Percentiles rank a stretch among this genome's conserved stretches.
phyloP scores from a whole-genome alignment of 768 basidiomycete genomes.

The Psilocybe sp. region DNA sequence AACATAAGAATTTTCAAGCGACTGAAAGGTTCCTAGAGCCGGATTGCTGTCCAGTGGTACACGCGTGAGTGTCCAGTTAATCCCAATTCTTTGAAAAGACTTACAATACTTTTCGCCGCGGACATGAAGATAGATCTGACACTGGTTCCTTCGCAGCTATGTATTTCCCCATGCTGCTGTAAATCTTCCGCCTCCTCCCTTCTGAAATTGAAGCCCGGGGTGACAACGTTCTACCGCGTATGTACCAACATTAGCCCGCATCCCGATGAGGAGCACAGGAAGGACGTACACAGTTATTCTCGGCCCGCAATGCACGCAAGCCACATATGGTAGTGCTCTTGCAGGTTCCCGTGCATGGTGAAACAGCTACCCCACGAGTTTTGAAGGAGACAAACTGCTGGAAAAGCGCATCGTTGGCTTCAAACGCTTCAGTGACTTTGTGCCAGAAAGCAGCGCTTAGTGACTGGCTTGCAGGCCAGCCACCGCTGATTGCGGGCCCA shows the following conservation, averaged over 20 bases:
- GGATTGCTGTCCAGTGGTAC: too few relatives aligned
- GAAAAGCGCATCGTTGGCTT: conserved; percentile 43
- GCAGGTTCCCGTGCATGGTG: conserved; percentile 19
- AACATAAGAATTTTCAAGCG: too few relatives aligned
- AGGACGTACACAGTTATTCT: conserved; percentile 23
- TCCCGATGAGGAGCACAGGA: neutral
- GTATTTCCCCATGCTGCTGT: conserved; percentile 10
- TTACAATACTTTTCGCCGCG: too few relatives aligned
- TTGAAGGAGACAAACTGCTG: conserved; percentile 36
- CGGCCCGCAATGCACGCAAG: conserved; percentile 20
- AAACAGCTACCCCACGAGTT: conserved; percentile 15
- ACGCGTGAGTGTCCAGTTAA: too few relatives aligned
- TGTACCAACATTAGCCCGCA: neutral
- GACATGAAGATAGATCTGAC: conserved; percentile 22
- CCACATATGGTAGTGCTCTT: conserved; percentile 21
- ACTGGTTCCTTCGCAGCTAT: conserved; percentile 29
- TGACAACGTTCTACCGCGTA: conserved; percentile 10
- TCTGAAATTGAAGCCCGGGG: conserved; percentile 23
- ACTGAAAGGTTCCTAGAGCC: too few relatives aligned
- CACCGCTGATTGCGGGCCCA: conserved; percentile 37
- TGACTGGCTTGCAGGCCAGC: conserved; percentile 32
- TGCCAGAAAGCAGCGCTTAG: conserved; percentile 61
- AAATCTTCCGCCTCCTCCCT: conserved; percentile 7
- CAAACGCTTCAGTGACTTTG: conserved; percentile 51
- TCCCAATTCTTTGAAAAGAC: too few relatives aligned